phyloP scores from a whole-genome alignment of 495 filamentous ascomycete species.

The Astrothelium subdiscretum region DNA sequence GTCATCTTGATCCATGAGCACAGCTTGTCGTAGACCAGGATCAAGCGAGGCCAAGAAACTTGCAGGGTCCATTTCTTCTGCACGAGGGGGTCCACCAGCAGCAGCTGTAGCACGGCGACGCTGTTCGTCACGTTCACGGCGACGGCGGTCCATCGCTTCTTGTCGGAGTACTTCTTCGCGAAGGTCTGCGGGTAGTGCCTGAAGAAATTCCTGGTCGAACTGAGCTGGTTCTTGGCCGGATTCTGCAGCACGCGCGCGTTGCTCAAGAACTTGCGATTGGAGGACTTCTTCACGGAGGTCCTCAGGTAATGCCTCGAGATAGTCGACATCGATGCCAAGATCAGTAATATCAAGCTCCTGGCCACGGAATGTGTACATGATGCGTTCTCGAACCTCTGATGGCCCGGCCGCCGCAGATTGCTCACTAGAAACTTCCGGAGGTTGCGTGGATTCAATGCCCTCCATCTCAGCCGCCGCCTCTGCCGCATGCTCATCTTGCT shows the following conservation, averaged over 20 bases:
- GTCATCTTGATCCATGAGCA: conserved; percentile 84
- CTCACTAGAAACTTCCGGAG: conserved; percentile 19
- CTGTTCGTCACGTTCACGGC: conserved; percentile 68
- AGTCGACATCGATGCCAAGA: conserved; percentile 87
- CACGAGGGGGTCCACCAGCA: conserved; percentile 25
- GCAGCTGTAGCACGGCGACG: conserved; percentile 44
- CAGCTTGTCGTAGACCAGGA: conserved; percentile 68
- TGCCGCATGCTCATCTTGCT: conserved; percentile 30
- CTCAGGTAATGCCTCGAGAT: conserved; percentile 86
- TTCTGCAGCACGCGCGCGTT: conserved; percentile 67
- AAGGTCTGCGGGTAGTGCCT: conserved; percentile 82
- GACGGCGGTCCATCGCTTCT: conserved; percentile 78
- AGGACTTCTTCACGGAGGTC: conserved; percentile 93
- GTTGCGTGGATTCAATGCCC: conserved; percentile 56
- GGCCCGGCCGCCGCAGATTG: conserved; percentile 30
- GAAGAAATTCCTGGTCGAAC: conserved; percentile 87
- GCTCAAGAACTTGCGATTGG: conserved; percentile 69
- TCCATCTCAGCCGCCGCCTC: conserved; percentile 63
- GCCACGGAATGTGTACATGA: conserved; percentile 71
- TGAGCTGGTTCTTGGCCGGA: conserved; percentile 75
- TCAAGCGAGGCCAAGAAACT: conserved; percentile 88
- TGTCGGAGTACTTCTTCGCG: conserved; percentile 80
- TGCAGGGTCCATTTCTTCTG: conserved; percentile 81
- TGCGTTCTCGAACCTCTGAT: conserved; percentile 44
- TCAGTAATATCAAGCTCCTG: conserved; percentile 82